A percentile compares a stretch with the other conserved stretches of the same genome.
phyloP scores from a whole-genome alignment of 768 basidiomycete genomes.

The Rhizopogon vinicolor region DNA sequence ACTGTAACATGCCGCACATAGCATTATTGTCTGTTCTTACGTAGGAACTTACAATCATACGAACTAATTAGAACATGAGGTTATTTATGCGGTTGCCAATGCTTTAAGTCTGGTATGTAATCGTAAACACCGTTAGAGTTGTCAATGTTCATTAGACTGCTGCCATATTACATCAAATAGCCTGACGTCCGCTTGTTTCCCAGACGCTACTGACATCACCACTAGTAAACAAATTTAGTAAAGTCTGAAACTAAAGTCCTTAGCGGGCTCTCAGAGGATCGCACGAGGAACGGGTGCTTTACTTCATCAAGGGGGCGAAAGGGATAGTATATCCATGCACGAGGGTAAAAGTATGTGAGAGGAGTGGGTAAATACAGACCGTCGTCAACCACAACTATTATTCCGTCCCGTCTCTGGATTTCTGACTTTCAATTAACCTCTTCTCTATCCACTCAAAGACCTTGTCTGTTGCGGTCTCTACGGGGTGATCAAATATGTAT shows the following conservation, averaged over 20 bases:
- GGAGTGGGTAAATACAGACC: background rate
- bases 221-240: no score
- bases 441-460: slow-evolving; percentile 69
- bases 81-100: background rate
- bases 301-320: background rate
- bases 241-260: no score
- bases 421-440: slow-evolving; percentile 40
- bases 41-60: background rate
- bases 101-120: no score
- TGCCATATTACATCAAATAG: no score
- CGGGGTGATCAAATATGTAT: slow-evolving; percentile 76
- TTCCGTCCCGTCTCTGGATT: slow-evolving; percentile 25
- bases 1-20: background rate
- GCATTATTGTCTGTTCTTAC: background rate
- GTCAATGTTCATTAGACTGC: no score
- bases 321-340: background rate
- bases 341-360: background rate
- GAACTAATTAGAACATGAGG: background rate
- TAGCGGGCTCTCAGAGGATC: no score
- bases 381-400: slow-evolving; percentile 17
- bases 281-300: no score
- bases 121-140: no score
- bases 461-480: slow-evolving; percentile 63
- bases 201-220: no score
- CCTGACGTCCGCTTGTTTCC: no score